These are phyloP conservation scores for Amanita phalloides DNA, from an alignment of 768 basidiomycete species.

Conservation along the genomic window DNA sequence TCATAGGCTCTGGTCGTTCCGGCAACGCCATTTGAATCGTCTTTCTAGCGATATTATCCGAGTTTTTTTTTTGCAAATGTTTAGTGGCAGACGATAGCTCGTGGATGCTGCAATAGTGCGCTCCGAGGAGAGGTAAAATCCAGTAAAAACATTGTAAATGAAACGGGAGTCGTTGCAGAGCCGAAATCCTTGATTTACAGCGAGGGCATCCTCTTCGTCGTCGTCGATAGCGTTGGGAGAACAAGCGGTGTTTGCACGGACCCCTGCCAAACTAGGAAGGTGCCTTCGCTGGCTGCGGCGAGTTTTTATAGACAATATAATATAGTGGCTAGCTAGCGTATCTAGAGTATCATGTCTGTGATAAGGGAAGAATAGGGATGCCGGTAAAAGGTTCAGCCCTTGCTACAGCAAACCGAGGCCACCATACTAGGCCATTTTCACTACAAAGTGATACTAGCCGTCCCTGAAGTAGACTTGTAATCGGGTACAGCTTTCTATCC, in stretches of 20 bases:
- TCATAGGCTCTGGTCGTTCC: slow-evolving; percentile 50
- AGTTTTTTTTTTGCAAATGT: not conserved
- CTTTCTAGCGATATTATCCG: not conserved
- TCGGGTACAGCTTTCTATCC: not conserved
- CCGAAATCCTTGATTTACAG: not conserved
- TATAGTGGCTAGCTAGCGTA: not conserved
- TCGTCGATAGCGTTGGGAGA: not conserved
- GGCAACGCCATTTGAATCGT: not conserved
- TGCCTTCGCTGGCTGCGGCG: not conserved
- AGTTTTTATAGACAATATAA: not conserved
- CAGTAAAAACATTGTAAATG: not conserved
- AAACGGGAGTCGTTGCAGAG: not conserved
- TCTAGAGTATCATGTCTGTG: not conserved
- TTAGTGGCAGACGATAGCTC: not conserved
- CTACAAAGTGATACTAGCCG: not conserved
- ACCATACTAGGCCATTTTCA: not conserved
- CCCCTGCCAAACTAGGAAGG: slow-evolving; percentile 1
- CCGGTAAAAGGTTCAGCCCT: not conserved
- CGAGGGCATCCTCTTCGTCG: slow-evolving; percentile 1
- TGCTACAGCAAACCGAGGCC: not conserved
- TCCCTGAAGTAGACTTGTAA: not conserved
- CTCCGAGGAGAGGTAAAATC: not conserved
- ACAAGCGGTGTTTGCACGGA: not conserved
- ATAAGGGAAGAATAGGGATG: not conserved
- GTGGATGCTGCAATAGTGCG: slow-evolving; percentile 4